A percentile compares a stretch with the other conserved stretches of the same genome.
Conservation (phyloP, 202 grass and related monocot species). For the Sporobolus alterniflorus region DNA sequence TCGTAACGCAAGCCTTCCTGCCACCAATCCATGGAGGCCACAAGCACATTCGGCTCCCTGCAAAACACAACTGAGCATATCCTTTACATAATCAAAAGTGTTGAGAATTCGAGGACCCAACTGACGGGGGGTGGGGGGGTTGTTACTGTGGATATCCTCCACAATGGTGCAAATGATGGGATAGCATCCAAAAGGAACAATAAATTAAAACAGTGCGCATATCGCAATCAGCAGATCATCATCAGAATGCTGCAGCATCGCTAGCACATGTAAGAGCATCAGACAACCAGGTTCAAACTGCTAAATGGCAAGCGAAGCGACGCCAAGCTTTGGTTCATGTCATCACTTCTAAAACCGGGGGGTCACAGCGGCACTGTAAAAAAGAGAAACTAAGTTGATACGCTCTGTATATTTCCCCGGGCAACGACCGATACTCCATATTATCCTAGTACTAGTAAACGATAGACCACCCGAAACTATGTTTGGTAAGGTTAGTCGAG, state of each 20-base stretch:
- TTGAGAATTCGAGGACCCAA: too few relatives aligned
- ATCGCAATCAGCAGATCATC: neutral
- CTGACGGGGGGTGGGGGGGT: too few relatives aligned
- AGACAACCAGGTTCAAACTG: neutral
- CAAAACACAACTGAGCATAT: too few relatives aligned
- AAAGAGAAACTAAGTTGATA: conserved; percentile 22
- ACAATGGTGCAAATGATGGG: too few relatives aligned
- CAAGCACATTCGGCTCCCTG: too few relatives aligned
- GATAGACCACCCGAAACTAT: conserved; percentile 36
- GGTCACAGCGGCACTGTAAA: conserved; percentile 35
- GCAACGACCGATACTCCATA: neutral
- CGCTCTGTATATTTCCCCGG: conserved; percentile 13
- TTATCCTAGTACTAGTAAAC: conserved; percentile 21
- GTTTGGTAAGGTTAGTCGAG: conserved; percentile 54
- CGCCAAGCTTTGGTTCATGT: conserved; percentile 15
- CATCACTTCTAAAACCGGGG: conserved; percentile 23
- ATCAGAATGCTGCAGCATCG: too few relatives aligned
- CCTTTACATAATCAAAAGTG: too few relatives aligned
- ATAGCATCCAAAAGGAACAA: too few relatives aligned
- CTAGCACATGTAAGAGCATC: neutral
- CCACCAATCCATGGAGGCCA: too few relatives aligned
- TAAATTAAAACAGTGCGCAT: neutral
- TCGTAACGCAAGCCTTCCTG: too few relatives aligned
- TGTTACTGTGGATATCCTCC: too few relatives aligned
- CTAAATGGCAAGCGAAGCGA: conserved; percentile 16